These are phyloP conservation scores for Blastobotrys peoriensis DNA, from an alignment of 805 yeast genomes.

Conservation along the genomic window DNA sequence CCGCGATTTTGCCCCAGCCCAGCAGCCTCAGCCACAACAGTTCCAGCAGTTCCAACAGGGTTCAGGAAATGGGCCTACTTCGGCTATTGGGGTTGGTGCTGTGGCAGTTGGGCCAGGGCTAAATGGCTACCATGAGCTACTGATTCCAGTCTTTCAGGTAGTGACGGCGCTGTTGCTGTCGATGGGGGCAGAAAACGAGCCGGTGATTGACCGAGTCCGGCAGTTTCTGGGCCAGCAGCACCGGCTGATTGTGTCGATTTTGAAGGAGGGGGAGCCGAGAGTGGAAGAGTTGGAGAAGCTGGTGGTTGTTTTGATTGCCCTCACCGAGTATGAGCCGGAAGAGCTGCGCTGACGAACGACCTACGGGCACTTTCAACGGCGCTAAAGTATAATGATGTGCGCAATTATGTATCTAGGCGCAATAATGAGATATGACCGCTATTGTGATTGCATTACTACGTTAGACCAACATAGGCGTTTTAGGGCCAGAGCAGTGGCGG, in stretches of 20 bases:
- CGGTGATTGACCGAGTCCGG: slow-evolving; percentile 48
- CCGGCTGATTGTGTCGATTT: slow-evolving; percentile 52
- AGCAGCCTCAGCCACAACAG: slow-evolving; percentile 27
- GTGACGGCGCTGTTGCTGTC: slow-evolving; percentile 61
- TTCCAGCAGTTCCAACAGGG: slow-evolving; percentile 27
- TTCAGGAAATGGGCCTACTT: background rate
- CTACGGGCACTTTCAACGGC: background rate
- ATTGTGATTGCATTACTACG: too few relatives aligned
- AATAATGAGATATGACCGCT: too few relatives aligned
- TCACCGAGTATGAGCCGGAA: slow-evolving; percentile 32
- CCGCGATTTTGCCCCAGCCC: slow-evolving; percentile 81
- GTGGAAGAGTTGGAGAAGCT: slow-evolving; percentile 50
- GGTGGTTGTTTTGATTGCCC: slow-evolving; percentile 47
- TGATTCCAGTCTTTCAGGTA: slow-evolving; percentile 70
- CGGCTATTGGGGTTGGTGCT: slow-evolving; percentile 37
- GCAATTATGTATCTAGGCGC: background rate
- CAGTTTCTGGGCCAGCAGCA: slow-evolving; percentile 47
- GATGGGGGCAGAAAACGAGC: slow-evolving; percentile 68
- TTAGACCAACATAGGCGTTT: too few relatives aligned
- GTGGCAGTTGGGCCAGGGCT: slow-evolving; percentile 48
- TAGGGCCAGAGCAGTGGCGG: too few relatives aligned
- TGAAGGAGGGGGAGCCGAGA: slow-evolving; percentile 48
- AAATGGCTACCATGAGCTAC: slow-evolving; percentile 45
- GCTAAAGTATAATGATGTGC: background rate
- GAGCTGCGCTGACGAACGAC: too few relatives aligned